Percentiles rank a stretch among this genome's conserved stretches.
These are phyloP conservation scores for Claviceps africana DNA, from an alignment of 2,329 filamentous ascomycete genomes.

Conservation along the genomic window DNA sequence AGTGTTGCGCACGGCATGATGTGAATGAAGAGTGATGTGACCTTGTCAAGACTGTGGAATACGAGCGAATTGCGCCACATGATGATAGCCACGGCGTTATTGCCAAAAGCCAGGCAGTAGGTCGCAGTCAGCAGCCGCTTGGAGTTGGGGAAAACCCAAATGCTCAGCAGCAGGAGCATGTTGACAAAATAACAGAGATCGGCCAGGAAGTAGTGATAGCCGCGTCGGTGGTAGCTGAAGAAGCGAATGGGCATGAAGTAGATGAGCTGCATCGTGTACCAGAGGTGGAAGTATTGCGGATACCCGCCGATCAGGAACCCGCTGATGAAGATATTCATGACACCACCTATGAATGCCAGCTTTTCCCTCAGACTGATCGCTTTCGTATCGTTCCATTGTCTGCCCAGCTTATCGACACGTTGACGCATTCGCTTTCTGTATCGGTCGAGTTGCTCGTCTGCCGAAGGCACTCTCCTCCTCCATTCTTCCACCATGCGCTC, in stretches of 20 bases:
- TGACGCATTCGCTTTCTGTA: conserved; percentile 78
- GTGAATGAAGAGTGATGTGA: conserved; percentile 96
- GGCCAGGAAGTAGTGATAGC: conserved; percentile 93
- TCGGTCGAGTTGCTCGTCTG: conserved; percentile 84
- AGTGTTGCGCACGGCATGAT: conserved; percentile 95
- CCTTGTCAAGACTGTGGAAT: conserved; percentile 97
- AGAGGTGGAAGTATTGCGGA: conserved; percentile 77
- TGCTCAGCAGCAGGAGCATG: conserved; percentile 61
- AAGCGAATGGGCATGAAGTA: conserved; percentile 97
- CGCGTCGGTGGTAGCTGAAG: conserved; percentile 79
- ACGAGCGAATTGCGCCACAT: conserved; percentile 99
- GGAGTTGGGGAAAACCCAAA: conserved; percentile 84
- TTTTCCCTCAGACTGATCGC: conserved; percentile 85
- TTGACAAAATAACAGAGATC: conserved; percentile 99
- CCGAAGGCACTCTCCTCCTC: conserved; percentile 70
- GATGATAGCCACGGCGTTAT: conserved; percentile 93
- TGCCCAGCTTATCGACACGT: conserved; percentile 75
- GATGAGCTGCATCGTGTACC: conserved; percentile 76
- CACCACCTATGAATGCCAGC: conserved; percentile 86
- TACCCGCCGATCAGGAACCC: conserved; percentile 82
- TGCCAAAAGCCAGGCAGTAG: conserved; percentile 86
- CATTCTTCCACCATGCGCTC: conserved; percentile 87
- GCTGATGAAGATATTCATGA: conserved; percentile 94
- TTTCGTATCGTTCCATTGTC: conserved; percentile 79
- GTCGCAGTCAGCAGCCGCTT: conserved; percentile 85